A percentile compares a stretch with the other conserved stretches of the same genome.
Evolutionary conservation across 345 rosid species (phyloP).

Genomic region (Citrus glauca): DNA sequence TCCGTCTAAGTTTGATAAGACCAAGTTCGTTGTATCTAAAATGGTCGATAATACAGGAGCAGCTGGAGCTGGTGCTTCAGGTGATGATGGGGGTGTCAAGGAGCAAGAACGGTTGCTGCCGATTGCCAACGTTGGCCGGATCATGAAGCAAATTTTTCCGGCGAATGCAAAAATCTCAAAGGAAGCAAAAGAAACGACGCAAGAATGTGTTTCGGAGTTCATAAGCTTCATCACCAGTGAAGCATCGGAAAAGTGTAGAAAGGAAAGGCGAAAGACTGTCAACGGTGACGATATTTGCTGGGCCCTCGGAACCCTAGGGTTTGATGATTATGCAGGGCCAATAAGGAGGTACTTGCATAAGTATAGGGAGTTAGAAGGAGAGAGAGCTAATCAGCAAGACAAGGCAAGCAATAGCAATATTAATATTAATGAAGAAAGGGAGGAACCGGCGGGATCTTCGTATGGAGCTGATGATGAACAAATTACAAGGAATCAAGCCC

Average conservation of each 20-base stretch:
- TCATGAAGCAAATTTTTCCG: constrained; percentile 34
- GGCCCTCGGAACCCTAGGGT: constrained; percentile 27
- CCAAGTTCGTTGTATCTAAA: not conserved
- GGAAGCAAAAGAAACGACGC: constrained; percentile 38
- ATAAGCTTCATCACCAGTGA: constrained; percentile 32
- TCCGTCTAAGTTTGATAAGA: not conserved
- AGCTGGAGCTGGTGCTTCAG: constrained; percentile 12
- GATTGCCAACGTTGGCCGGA: constrained; percentile 37
- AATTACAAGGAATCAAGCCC: not conserved
- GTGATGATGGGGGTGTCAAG: constrained; percentile 25
- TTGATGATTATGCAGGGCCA: constrained; percentile 24
- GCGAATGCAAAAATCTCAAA: constrained; percentile 28
- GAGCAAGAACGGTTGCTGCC: constrained; percentile 32
- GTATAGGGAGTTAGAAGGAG: constrained; percentile 31
- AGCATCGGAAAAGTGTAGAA: constrained; percentile 32
- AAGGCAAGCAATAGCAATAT: constrained; percentile 9
- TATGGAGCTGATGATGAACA: not conserved
- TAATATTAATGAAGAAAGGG: not conserved
- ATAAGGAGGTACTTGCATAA: constrained; percentile 24
- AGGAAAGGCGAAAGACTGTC: constrained; percentile 33
- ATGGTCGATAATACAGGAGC: constrained; percentile 25
- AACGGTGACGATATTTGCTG: constrained; percentile 34
- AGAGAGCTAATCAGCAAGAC: constrained; percentile 15
- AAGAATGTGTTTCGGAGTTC: constrained; percentile 37
- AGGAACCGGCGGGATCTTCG: not conserved